A percentile compares a stretch with the other conserved stretches of the same genome.
These are phyloP conservation scores for Chlorella sp. DNA, from an alignment of 139 green algal species.

Conservation along the genomic window DNA sequence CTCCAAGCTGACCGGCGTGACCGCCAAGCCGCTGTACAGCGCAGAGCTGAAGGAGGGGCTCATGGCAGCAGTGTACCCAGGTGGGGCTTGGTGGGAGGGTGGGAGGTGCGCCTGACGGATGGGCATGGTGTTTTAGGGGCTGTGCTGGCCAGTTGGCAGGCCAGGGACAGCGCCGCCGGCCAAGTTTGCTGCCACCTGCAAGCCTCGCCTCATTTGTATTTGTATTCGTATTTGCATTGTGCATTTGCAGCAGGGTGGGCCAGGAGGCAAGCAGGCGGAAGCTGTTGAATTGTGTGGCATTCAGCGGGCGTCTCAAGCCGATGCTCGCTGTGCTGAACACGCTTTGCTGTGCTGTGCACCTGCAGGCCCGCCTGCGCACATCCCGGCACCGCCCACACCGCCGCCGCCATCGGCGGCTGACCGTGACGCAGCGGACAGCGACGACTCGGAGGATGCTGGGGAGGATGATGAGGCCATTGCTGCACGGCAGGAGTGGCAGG, in stretches of 20 bases:
- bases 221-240: too few relatives aligned
- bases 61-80: slow-evolving; percentile 31
- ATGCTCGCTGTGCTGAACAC: too few relatives aligned
- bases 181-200: too few relatives aligned
- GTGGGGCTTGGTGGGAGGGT: neutral
- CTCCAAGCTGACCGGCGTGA: slow-evolving; percentile 21
- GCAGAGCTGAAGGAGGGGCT: slow-evolving; percentile 34
- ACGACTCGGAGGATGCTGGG: slow-evolving; percentile 35
- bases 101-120: neutral
- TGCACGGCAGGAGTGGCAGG: slow-evolving; percentile 35
- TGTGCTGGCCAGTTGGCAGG: neutral
- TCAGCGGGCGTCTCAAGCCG: too few relatives aligned
- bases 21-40: slow-evolving; percentile 32
- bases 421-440: slow-evolving; percentile 23
- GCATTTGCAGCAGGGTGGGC: too few relatives aligned
- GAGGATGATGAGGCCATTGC: slow-evolving; percentile 28
- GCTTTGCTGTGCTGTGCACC: neutral
- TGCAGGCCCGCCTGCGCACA: slow-evolving; percentile 38
- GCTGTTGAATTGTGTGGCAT: too few relatives aligned
- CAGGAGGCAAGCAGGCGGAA: too few relatives aligned
- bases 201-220: too few relatives aligned
- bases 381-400: slow-evolving; percentile 29
- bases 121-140: neutral
- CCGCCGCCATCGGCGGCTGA: neutral
- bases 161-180: too few relatives aligned